Evolutionary conservation across 352 stramenopile species (phyloP), one percentile per base, ranked within the genome.

Genomic region (Globisporangium mamillatum): DNA sequence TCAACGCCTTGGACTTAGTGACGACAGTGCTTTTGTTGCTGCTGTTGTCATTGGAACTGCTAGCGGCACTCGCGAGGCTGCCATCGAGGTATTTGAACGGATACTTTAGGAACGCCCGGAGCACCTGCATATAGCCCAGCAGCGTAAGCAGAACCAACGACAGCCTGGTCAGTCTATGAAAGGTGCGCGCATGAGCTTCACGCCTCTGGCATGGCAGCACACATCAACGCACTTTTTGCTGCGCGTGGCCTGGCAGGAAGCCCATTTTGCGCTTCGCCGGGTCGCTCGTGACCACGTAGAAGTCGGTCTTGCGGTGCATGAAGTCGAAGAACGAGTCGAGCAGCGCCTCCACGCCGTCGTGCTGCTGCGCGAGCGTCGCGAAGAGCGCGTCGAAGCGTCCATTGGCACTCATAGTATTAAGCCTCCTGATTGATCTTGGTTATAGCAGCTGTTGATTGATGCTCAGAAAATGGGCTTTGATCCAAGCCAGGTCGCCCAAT

Each of bases 271-370:
- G 70, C 16, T 36, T 66, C 38, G 16, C 68, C 2, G 85, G 85
- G 64, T 93, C 77, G 32, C 67, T 71, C 41, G 83, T 78, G 57
- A 91, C 80, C 25, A 82, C 82, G 80, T 99, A 99, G 75, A 99
- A 99, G 82, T 99, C 97, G 18, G 97, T 99, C 73, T 99, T 99
- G 46, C 97, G 94, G 66, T 98, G 86, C 63, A 99, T 74, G 66
- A 99, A 99, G 44, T 93, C 96, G 73, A 99, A 99, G 67, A 99
- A 95, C 22, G 91, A 97, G 70, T 99, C 93, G 64, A 99, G 82
- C 46, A 99, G 78, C 24, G 92, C 91, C 71, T 99, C 97, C 69
- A 99, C 99, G 46, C 95, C 92, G 38, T 88, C 77, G 29, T 96
- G 84, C 74, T 98, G 93, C 76, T 98, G 93, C 60, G 97, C 95